These are phyloP conservation scores for Metschnikowia cerradonensis DNA, from an alignment of 805 yeast species.

Conservation along the genomic window DNA sequence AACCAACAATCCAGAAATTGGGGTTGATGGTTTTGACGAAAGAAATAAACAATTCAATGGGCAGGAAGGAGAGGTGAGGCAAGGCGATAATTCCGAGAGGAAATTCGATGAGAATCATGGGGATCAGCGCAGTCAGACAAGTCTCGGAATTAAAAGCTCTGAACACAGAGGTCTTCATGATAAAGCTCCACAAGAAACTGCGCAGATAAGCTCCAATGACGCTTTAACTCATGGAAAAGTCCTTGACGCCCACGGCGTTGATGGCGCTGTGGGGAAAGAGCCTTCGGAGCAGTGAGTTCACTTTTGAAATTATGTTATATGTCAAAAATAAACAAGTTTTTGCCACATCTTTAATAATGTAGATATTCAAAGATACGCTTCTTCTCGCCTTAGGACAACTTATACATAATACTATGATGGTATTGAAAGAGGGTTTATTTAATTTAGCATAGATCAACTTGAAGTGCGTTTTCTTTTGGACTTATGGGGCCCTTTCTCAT, in stretches of 20 bases:
- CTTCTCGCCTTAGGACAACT: neutral
- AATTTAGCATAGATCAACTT: neutral
- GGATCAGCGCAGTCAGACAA: neutral
- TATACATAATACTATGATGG: neutral
- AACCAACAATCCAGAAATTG: neutral
- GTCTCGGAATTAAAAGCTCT: neutral
- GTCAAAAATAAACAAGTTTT: neutral
- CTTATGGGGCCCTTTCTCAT: slow-evolving; percentile 72
- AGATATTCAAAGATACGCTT: neutral
- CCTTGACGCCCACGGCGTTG: neutral
- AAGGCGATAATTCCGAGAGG: neutral
- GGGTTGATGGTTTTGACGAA: neutral
- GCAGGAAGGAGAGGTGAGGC: neutral
- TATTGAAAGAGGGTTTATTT: too few relatives aligned
- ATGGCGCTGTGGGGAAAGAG: neutral
- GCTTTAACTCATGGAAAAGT: neutral
- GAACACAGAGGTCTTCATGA: neutral
- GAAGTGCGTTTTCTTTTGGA: slow-evolving; percentile 48
- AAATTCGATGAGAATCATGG: neutral
- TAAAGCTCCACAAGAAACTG: neutral
- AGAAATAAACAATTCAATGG: neutral
- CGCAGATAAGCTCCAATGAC: neutral
- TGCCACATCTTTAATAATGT: neutral
- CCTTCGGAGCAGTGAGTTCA: neutral
- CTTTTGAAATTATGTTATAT: neutral